Evolutionary conservation across 2,329 filamentous ascomycete species (phyloP), one percentile per base, ranked within the genome.

Genomic region (Metarhizium brunneum): DNA sequence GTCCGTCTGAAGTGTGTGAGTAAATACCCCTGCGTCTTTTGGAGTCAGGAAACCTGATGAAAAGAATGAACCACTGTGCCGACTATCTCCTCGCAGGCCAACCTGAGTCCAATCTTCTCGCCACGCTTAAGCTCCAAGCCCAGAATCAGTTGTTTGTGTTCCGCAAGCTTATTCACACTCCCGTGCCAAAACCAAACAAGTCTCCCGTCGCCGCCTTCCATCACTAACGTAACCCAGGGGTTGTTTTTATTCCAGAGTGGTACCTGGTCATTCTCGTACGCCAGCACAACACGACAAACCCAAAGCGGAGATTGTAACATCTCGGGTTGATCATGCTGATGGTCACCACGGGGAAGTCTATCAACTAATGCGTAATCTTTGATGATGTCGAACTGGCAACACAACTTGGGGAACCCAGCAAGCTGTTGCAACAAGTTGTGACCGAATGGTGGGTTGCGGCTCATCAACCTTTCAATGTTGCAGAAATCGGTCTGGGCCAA

Each of bases 71-170:
- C 66, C 36, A 73, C 66, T 0, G 83, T 85, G 2, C 83, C 83
- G 3, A 85, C 89, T 63, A 97, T 87, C 47, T 90, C 86, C 70
- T 96, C 92, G 61, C 92, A 97, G 68, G 89, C 88, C 51, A 92
- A 83, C 58, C 84, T 89, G 29, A 77, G 77, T 38, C 94, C 80
- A 3, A 77, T 71, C 56, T 86, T 81, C 18, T 81, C 78, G 0
- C 74, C 66, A 4, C 72, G 72, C 1, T 69, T 77, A 20, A 90
- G 66, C 0, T 80, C 71, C 1, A 84, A 80, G 0, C 64, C 20
- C 71, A 80, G 59, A 87, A 86, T 79, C 29, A 76, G 63, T 6
- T 74, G 73, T 32, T 86, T 80, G 0, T 78, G 79, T 5, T 76
- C 77, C n/a, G 79, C 75, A 8, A 96, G 68, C 58, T 83, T 86